Evolutionary conservation across 441 rosid genomes (phyloP).

Genomic region (Adansonia madagascariensis): DNA sequence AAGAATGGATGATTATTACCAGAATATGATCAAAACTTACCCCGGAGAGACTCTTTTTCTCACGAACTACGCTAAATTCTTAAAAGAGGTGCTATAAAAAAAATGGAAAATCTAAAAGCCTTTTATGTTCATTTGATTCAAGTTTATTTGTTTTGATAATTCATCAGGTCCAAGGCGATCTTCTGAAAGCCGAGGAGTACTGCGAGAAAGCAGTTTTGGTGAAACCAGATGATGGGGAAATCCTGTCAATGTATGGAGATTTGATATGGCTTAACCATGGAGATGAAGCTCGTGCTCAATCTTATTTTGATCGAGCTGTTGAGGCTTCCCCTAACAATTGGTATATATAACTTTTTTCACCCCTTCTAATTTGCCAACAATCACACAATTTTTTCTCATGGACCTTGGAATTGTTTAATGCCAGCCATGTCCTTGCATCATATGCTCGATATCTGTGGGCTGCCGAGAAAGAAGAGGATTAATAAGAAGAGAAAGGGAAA

Average conservation of each 20-base stretch:
- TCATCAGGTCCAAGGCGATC: constrained; percentile 55
- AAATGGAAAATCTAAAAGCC: background rate
- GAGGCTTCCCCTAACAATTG: constrained; percentile 66
- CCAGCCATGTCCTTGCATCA: constrained; percentile 69
- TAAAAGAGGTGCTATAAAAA: constrained; percentile 54
- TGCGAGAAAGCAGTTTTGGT: constrained; percentile 66
- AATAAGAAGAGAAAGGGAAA: constrained; percentile 30
- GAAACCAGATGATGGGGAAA: constrained; percentile 55
- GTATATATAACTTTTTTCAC: constrained; percentile 33
- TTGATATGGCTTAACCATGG: constrained; percentile 66
- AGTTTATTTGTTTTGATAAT: background rate
- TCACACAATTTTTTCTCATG: background rate
- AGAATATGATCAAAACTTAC: constrained; percentile 56
- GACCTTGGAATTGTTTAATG: constrained; percentile 20
- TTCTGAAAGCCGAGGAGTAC: constrained; percentile 60
- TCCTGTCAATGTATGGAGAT: constrained; percentile 64
- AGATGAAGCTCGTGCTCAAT: constrained; percentile 60
- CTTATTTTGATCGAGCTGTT: constrained; percentile 70
- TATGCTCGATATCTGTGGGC: constrained; percentile 78
- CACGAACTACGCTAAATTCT: constrained; percentile 71
- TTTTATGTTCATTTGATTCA: background rate
- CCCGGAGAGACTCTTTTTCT: constrained; percentile 68
- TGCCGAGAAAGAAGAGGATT: constrained; percentile 50
- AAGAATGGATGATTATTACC: constrained; percentile 56
- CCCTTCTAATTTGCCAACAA: background rate